Percentiles rank a stretch among this genome's conserved stretches.
Conservation (phyloP, 768 basidiomycete genomes). For the Rhodocollybia butyracea region DNA sequence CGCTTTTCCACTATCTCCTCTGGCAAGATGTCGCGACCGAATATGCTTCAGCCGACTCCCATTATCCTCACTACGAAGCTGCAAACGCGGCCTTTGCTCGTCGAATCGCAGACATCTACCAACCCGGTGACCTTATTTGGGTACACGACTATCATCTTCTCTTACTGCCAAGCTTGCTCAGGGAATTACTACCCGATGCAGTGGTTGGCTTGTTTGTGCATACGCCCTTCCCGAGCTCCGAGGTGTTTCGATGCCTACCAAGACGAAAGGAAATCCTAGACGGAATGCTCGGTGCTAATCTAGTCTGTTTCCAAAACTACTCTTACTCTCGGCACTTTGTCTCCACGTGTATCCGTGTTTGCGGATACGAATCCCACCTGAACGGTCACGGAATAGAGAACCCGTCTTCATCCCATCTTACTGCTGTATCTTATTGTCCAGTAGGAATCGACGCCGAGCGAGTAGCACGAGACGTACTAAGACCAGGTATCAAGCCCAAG, state of each 20-base stretch:
- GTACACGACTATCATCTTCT: constrained; percentile 96
- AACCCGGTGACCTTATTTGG: constrained; percentile 91
- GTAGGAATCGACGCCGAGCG: constrained; percentile 94
- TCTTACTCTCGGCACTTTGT: constrained; percentile 94
- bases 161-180: constrained; percentile 82
- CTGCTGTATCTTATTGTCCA: constrained; percentile 84
- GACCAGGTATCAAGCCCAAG: constrained; percentile 88
- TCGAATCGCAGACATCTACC: constrained; percentile 71
- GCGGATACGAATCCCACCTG: constrained; percentile 76
- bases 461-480: constrained; percentile 75
- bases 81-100: constrained; percentile 85
- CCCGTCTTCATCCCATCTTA: constrained; percentile 65
- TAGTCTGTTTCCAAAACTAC: constrained; percentile 97
- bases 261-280: constrained; percentile 92
- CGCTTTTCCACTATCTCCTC: constrained; percentile 95
- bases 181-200: constrained; percentile 64
- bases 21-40: constrained; percentile 96
- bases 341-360: constrained; percentile 92
- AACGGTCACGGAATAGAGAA: constrained; percentile 74
- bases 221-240: constrained; percentile 95
- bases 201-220: constrained; percentile 93
- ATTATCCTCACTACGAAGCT: constrained; percentile 78
- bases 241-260: constrained; percentile 94
- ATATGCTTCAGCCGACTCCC: constrained; percentile 78
- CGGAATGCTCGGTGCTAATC: constrained; percentile 96